Percentiles rank a stretch among this genome's conserved stretches.
These are phyloP conservation scores for Trypanosomatidae sp. DNA, from an alignment of 208 protist genomes.

Conservation along the genomic window DNA sequence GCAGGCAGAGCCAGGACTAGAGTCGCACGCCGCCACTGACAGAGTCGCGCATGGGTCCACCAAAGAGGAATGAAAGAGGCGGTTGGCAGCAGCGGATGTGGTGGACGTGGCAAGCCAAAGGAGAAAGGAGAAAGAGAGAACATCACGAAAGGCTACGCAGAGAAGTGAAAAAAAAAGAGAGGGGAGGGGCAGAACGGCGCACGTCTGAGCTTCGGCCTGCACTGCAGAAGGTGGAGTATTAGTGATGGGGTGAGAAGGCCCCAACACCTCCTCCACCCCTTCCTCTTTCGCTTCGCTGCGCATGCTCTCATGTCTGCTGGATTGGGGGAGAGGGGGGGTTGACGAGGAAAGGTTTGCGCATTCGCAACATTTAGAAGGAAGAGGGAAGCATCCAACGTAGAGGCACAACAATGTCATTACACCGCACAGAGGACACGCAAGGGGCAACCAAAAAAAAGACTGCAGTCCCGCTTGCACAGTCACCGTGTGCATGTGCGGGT, in stretches of 20 bases:
- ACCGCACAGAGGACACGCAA: not conserved
- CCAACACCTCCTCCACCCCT: not conserved
- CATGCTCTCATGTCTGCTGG: not conserved
- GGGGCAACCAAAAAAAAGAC: not conserved
- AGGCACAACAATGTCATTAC: not conserved
- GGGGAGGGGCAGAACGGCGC: not conserved
- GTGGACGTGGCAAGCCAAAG: not conserved
- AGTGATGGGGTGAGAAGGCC: no score
- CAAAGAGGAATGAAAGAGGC: not conserved
- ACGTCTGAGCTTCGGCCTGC: not conserved
- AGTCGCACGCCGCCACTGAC: not conserved
- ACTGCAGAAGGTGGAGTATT: not conserved
- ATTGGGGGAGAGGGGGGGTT: not conserved
- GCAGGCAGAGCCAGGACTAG: not conserved
- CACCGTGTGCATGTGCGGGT: not conserved
- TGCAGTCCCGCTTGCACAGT: not conserved
- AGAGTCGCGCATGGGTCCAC: not conserved
- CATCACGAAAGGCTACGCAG: not conserved
- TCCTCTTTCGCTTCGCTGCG: not conserved
- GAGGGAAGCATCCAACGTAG: not conserved
- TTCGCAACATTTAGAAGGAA: not conserved
- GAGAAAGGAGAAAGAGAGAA: not conserved
- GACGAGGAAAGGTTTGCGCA: not conserved
- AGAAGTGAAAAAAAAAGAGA: not conserved
- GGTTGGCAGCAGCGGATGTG: not conserved